Evolutionary conservation across 192 early-diverging fungal species (phyloP), one percentile per base, ranked within the genome.

Genomic region (Coemansia sp.): DNA sequence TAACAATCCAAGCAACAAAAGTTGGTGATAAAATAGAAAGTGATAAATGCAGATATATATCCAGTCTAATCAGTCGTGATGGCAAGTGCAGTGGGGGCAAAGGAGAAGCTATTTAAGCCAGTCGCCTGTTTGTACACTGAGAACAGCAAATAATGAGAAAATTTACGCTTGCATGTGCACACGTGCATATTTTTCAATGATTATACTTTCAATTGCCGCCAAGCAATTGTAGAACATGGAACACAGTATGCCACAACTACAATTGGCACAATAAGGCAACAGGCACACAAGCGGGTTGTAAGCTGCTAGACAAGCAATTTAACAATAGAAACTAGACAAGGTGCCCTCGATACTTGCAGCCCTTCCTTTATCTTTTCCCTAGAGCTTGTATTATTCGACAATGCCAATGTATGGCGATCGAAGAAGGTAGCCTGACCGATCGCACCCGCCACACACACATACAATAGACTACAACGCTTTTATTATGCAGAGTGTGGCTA

Each of bases 141-240:
- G 38, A 40, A 15, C 26, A 27, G 43, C 43, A 44, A 22, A 21
- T 21, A 22, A 22, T 22, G 48, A 29, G 12, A 34, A 33, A 34
- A 53, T 35, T 32, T 32, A 34, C 15, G 32, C 15, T 9, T 19
- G 52, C 52, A 34, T 18, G 52, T 19, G 52, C 52, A 53, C 8
- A 19, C n/a, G 52, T 29, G 52, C 52, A 35, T 53, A 21, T 34
- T 53, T 35, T 50, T 53, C 52, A 53, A 53, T 53, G 33, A 53
- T 53, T 35, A 19, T 34, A 29, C 12, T 53, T 22, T 18, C 52
- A 53, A 53, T 53, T 53, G 52, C 8, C 32, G 17, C 29, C 18
- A 3, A 21, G 52, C 52, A 53, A 53, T 53, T 53, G 52, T 53
- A 53, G 52, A 32, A 53, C 52, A 53, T 17, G 6, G 32, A 53